Conservation (phyloP, 768 basidiomycete species). For the Mycena alexandri region DNA sequence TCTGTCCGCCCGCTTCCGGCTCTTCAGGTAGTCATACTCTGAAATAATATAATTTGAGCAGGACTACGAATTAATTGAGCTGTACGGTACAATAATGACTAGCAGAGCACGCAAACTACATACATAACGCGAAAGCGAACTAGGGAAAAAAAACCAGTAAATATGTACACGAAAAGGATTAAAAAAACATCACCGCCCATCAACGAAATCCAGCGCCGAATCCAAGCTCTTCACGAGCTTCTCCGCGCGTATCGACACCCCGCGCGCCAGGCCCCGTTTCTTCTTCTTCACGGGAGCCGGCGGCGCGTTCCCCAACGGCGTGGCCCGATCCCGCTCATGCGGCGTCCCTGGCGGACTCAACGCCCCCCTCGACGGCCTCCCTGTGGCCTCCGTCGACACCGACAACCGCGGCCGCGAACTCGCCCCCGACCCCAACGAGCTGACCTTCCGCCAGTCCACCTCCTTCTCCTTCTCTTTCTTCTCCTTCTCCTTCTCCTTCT, state of each 20-base stretch:
- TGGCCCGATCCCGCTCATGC: not conserved
- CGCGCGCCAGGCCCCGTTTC: conserved; percentile 46
- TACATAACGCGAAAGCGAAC: not conserved
- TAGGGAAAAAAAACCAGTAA: no score
- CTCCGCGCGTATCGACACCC: conserved; percentile 50
- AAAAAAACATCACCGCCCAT: conserved; percentile 39
- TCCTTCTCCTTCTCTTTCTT: conserved; percentile 37
- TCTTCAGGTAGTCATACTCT: no score
- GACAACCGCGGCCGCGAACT: conserved; percentile 48
- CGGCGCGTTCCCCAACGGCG: not conserved
- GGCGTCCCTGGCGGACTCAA: conserved; percentile 32
- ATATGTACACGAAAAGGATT: conserved; percentile 14
- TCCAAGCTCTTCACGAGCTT: conserved; percentile 54
- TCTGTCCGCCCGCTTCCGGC: no score
- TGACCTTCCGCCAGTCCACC: not conserved
- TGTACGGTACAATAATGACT: not conserved
- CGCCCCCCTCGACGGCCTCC: not conserved
- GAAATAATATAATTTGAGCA: no score
- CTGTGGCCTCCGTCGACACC: conserved; percentile 36
- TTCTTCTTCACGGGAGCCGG: conserved; percentile 43
- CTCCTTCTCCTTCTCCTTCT: conserved; percentile 17
- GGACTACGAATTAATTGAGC: not conserved
- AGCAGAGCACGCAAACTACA: not conserved
- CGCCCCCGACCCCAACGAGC: not conserved
- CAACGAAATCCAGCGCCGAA: conserved; percentile 57